These are phyloP conservation scores for Avena eriantha DNA, from an alignment of 176 grass and related monocot genomes.

Conservation along the genomic window DNA sequence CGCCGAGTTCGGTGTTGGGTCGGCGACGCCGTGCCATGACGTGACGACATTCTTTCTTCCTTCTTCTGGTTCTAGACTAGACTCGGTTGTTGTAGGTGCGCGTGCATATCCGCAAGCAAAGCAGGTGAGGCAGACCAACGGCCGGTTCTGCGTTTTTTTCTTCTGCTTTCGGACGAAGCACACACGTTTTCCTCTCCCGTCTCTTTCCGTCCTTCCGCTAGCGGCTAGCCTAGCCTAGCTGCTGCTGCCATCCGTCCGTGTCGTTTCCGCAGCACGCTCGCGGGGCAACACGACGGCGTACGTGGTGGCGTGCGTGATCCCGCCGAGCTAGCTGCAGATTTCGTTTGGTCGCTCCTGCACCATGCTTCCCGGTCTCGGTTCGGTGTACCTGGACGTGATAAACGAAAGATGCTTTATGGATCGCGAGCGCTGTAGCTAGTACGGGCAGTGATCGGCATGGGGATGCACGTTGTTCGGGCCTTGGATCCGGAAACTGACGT, in stretches of 20 bases:
- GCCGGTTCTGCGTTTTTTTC: neutral
- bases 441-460: no score
- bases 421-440: no score
- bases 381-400: neutral
- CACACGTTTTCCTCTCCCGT: neutral
- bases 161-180: constrained; percentile 17
- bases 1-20: neutral
- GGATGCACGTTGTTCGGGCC: neutral
- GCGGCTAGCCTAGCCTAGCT: neutral
- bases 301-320: neutral
- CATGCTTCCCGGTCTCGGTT: neutral
- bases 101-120: constrained; percentile 28
- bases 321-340: neutral
- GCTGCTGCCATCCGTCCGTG: neutral
- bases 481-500: neutral
- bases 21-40: constrained; percentile 11
- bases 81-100: constrained; percentile 29
- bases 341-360: neutral
- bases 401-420: neutral
- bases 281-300: neutral
- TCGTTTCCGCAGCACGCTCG: neutral
- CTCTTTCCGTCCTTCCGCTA: neutral
- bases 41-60: neutral
- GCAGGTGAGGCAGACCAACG: neutral
- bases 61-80: neutral